These are phyloP conservation scores for Lentinula lateritia DNA, from an alignment of 768 basidiomycete genomes.

Conservation along the genomic window DNA sequence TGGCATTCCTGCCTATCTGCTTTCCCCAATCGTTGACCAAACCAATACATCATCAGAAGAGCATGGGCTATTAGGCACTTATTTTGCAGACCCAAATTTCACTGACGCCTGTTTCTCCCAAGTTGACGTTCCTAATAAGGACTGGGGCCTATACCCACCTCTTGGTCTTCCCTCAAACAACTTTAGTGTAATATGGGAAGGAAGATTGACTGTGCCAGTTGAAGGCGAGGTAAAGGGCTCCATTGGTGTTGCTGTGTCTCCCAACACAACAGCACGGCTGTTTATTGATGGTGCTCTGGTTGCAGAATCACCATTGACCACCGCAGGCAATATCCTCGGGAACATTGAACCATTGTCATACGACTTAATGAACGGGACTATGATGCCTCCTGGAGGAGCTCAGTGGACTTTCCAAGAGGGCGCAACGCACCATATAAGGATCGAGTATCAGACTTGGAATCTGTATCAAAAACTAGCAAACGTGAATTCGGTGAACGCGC, in stretches of 20 bases:
- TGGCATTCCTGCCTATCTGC: slow-evolving; percentile 17
- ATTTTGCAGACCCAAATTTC: slow-evolving; percentile 19
- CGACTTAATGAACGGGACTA: slow-evolving; percentile 12
- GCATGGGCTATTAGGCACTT: slow-evolving; percentile 12
- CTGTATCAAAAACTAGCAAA: slow-evolving; percentile 15
- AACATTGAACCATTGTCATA: slow-evolving; percentile 14
- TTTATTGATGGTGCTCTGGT: slow-evolving; percentile 17
- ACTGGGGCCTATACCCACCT: slow-evolving; percentile 22
- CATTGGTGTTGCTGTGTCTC: slow-evolving; percentile 18
- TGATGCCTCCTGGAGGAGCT: slow-evolving; percentile 15
- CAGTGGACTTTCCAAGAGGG: slow-evolving; percentile 15
- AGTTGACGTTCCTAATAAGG: slow-evolving; percentile 18
- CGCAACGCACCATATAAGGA: slow-evolving; percentile 13
- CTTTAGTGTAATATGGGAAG: slow-evolving; percentile 21
- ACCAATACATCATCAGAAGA: not conserved
- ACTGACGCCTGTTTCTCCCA: slow-evolving; percentile 11
- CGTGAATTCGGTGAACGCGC: slow-evolving; percentile 17
- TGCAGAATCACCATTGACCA: slow-evolving; percentile 9
- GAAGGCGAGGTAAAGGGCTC: slow-evolving; percentile 16
- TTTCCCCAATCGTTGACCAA: slow-evolving; percentile 7
- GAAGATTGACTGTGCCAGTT: slow-evolving; percentile 17
- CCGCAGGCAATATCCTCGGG: slow-evolving; percentile 15
- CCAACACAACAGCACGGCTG: slow-evolving; percentile 17
- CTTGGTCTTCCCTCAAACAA: slow-evolving; percentile 20
- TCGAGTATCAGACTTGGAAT: slow-evolving; percentile 19